Evolutionary conservation across 139 green algal species (phyloP).

Genomic region (Coelastrella sp.): DNA sequence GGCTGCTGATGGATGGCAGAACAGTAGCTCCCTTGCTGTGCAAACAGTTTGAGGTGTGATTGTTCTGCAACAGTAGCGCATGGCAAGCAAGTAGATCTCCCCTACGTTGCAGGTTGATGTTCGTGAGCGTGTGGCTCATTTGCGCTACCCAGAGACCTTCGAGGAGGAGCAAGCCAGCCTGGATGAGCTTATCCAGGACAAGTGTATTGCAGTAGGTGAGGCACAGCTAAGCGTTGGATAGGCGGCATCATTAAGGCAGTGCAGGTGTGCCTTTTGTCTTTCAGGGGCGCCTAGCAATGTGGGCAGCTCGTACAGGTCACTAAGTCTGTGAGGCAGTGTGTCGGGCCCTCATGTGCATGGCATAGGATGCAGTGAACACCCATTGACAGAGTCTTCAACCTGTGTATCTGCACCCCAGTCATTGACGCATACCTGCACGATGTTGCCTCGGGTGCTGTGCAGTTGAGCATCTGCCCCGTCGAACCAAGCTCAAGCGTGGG

Average conservation of each 20-base stretch:
- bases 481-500: conserved; percentile 22
- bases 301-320: neutral
- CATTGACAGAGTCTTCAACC: neutral
- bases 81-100: too few species aligned
- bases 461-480: conserved; percentile 24
- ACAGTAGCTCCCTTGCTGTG: too few species aligned
- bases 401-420: too few species aligned
- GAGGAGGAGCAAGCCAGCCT: conserved; percentile 70
- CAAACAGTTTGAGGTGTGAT: too few species aligned
- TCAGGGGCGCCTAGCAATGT: too few species aligned
- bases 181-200: conserved; percentile 56
- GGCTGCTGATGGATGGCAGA: too few species aligned
- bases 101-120: neutral
- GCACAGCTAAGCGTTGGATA: neutral
- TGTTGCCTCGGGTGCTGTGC: neutral
- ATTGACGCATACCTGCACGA: neutral
- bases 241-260: too few species aligned
- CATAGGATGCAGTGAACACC: neutral
- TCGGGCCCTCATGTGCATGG: too few species aligned
- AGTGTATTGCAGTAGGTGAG: conserved; percentile 68
- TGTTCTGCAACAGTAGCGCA: too few species aligned
- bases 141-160: conserved; percentile 66
- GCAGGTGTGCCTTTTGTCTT: too few species aligned
- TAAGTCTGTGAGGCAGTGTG: neutral
- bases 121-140: conserved; percentile 35